Conservation (phyloP, 768 basidiomycete species). For the Podaxis pistillaris region DNA sequence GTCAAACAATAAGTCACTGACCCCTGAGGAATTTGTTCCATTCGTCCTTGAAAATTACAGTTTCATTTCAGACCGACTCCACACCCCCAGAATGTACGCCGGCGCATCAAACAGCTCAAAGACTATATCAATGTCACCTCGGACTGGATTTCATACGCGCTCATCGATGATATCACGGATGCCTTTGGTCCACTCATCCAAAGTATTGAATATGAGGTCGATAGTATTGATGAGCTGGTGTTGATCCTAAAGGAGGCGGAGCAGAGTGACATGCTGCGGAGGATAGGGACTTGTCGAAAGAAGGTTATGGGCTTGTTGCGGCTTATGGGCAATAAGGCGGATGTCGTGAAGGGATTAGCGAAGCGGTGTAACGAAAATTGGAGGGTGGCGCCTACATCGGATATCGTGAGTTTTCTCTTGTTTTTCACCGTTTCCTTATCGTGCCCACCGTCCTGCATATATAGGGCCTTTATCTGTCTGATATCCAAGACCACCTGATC, state of each 20-base stretch:
- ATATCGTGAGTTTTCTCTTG: slow-evolving; percentile 63
- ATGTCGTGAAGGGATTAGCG: slow-evolving; percentile 97
- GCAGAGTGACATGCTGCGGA: slow-evolving; percentile 96
- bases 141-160: slow-evolving; percentile 99
- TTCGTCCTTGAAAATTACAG: slow-evolving; percentile 34
- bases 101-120: slow-evolving; percentile 97
- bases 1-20: background rate
- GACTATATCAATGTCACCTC: slow-evolving; percentile 99
- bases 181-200: slow-evolving; percentile 99
- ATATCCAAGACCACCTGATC: slow-evolving; percentile 98
- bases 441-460: background rate
- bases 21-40: background rate
- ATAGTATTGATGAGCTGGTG: slow-evolving; percentile 97
- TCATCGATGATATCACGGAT: slow-evolving; percentile 99
- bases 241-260: slow-evolving; percentile 94
- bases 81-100: slow-evolving; percentile 95
- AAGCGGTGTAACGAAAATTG: slow-evolving; percentile 99
- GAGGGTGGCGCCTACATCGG: slow-evolving; percentile 96
- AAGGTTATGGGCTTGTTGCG: slow-evolving; percentile 98
- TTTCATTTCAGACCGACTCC: slow-evolving; percentile 98
- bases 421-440: slow-evolving; percentile 5
- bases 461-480: slow-evolving; percentile 91
- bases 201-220: slow-evolving; percentile 98
- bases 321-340: slow-evolving; percentile 99
- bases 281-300: slow-evolving; percentile 97